phyloP scores from a whole-genome alignment of 768 basidiomycete genomes.

The Kwoniella dendrophila region DNA sequence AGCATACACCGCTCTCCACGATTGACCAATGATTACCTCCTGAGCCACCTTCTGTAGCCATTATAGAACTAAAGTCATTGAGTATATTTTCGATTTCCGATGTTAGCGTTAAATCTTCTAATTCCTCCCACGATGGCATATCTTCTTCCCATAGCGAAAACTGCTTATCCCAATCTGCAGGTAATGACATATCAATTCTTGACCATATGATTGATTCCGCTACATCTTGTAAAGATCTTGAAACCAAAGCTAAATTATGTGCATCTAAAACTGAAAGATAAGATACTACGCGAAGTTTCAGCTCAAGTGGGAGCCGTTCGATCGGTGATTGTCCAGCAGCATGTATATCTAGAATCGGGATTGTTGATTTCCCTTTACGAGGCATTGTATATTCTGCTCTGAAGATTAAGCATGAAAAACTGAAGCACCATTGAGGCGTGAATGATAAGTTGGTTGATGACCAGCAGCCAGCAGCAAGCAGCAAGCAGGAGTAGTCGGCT shows the following conservation, averaged over 20 bases:
- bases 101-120: neutral
- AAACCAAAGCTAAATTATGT: neutral
- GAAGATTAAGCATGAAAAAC: no score
- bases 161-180: neutral
- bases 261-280: neutral
- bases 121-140: neutral
- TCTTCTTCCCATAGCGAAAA: neutral
- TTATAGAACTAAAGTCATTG: neutral
- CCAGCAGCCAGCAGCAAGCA: no score
- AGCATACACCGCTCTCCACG: neutral
- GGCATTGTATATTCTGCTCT: neutral
- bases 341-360: neutral
- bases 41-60: neutral
- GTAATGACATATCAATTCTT: neutral
- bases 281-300: constrained; percentile 12
- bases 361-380: neutral
- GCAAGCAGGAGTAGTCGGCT: no score
- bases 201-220: constrained; percentile 21
- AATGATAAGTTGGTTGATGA: no score
- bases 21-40: neutral
- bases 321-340: constrained; percentile 1
- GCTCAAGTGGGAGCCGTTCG: constrained; percentile 18
- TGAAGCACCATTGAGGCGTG: no score
- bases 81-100: neutral
- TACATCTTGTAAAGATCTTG: neutral